phyloP scores from a whole-genome alignment of 352 stramenopile genomes.

The Phytophthora citrophthora region DNA sequence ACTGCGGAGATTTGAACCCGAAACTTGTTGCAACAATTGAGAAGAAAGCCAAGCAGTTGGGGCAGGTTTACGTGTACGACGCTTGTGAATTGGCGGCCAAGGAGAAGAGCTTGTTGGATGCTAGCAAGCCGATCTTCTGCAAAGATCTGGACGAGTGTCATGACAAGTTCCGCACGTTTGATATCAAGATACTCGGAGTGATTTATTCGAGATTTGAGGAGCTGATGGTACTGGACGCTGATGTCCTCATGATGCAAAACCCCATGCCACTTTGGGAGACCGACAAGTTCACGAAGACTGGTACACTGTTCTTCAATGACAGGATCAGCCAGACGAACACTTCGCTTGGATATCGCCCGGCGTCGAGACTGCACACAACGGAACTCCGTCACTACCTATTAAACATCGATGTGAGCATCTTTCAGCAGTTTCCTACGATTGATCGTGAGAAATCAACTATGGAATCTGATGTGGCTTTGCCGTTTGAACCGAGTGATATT shows the following conservation, averaged over 20 bases:
- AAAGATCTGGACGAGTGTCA: conserved; percentile 42
- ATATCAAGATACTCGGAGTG: conserved; percentile 44
- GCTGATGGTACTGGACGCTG: conserved; percentile 59
- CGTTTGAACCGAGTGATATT: conserved; percentile 50
- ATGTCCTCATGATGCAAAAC: conserved; percentile 49
- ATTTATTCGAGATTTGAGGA: conserved; percentile 58
- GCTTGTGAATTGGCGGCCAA: conserved; percentile 35
- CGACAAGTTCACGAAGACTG: conserved; percentile 34
- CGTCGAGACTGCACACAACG: conserved; percentile 29
- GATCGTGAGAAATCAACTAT: conserved; percentile 26
- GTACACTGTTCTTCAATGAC: conserved; percentile 67
- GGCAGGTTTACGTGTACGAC: conserved; percentile 40
- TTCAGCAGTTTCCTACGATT: conserved; percentile 38
- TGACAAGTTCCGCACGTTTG: conserved; percentile 37
- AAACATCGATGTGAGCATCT: conserved; percentile 47
- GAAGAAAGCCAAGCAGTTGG: conserved; percentile 29
- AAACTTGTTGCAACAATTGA: conserved; percentile 28
- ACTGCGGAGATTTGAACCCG: conserved; percentile 47
- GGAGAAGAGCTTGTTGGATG: conserved; percentile 36
- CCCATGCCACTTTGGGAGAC: conserved; percentile 46
- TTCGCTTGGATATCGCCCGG: conserved; percentile 36
- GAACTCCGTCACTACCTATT: conserved; percentile 46
- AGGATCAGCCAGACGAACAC: conserved; percentile 43
- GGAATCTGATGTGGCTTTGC: conserved; percentile 14
- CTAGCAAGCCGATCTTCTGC: conserved; percentile 40